phyloP scores from a whole-genome alignment of 2,329 filamentous ascomycete genomes.

The Cryoendolithus antarcticus region DNA sequence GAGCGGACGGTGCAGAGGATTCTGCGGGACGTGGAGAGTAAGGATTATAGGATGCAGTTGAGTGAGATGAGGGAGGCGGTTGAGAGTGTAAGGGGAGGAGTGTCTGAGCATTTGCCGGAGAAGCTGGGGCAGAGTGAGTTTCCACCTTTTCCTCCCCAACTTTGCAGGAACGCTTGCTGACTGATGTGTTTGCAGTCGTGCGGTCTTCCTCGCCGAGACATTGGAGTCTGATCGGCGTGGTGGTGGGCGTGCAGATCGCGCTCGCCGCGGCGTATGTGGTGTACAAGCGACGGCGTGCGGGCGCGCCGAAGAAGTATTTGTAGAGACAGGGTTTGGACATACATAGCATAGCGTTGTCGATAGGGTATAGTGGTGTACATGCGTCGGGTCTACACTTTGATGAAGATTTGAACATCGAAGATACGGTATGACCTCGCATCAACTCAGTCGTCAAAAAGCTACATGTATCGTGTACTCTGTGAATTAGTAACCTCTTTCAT shows the following conservation, averaged over 20 bases:
- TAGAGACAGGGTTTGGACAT: slow-evolving; percentile 27
- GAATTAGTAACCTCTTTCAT: too few species aligned
- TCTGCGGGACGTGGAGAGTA: slow-evolving; percentile 42
- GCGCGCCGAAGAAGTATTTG: slow-evolving; percentile 83
- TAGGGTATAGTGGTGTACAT: neutral
- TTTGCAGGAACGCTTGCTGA: slow-evolving; percentile 2
- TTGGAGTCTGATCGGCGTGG: slow-evolving; percentile 53
- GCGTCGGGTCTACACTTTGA: neutral
- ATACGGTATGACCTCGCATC: too few species aligned
- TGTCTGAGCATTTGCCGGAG: slow-evolving; percentile 40
- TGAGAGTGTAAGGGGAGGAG: slow-evolving; percentile 39
- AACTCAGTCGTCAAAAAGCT: too few species aligned
- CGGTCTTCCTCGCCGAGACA: slow-evolving; percentile 43
- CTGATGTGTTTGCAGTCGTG: slow-evolving; percentile 30
- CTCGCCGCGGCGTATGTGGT: slow-evolving; percentile 56
- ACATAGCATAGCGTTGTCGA: neutral
- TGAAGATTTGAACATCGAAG: neutral
- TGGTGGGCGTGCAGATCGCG: slow-evolving; percentile 63
- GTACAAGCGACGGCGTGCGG: slow-evolving; percentile 68
- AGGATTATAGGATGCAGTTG: slow-evolving; percentile 45
- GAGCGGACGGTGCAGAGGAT: slow-evolving; percentile 39
- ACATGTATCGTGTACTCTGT: too few species aligned
- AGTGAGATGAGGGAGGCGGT: slow-evolving; percentile 42
- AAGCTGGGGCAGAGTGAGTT: slow-evolving; percentile 38
- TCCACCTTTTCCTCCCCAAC: neutral